These are phyloP conservation scores for Alternaria ethzedia DNA, from an alignment of 2,329 filamentous ascomycete genomes.

Conservation along the genomic window DNA sequence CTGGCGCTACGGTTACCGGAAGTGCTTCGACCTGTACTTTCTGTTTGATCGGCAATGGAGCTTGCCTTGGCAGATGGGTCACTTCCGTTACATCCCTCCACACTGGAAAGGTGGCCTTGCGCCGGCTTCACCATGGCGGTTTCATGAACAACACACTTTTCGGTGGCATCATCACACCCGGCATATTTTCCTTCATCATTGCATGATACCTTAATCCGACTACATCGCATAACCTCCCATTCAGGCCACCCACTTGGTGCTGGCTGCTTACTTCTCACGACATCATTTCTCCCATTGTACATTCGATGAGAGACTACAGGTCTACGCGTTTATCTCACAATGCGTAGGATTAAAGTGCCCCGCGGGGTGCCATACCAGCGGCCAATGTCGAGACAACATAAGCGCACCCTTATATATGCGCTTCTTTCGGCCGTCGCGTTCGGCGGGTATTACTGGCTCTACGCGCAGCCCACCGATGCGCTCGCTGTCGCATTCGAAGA, in stretches of 20 bases:
- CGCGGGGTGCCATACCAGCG: conserved; percentile 27
- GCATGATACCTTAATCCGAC: background rate
- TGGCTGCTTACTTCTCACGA: background rate
- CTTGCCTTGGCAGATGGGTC: conserved; percentile 20
- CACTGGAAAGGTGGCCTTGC: conserved; percentile 21
- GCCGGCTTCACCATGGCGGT: conserved; percentile 10
- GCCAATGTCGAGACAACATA: conserved; percentile 41
- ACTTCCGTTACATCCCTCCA: conserved; percentile 6
- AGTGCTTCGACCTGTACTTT: conserved; percentile 4
- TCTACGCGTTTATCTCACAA: conserved; percentile 17
- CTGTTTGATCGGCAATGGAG: conserved; percentile 11
- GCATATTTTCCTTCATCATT: background rate
- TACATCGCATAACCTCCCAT: background rate
- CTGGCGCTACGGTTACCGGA: conserved; percentile 9
- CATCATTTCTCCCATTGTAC: conserved; percentile 2
- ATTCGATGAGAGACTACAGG: conserved; percentile 4
- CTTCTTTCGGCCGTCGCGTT: conserved; percentile 32
- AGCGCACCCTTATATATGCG: conserved; percentile 35
- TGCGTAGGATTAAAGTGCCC: conserved; percentile 39
- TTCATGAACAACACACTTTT: background rate
- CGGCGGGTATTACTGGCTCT: conserved; percentile 37
- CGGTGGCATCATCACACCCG: background rate
- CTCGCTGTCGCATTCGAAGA: conserved; percentile 36
- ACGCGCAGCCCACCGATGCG: conserved; percentile 34
- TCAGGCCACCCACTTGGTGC: background rate